Conservation (phyloP, 2,329 filamentous ascomycete genomes). For the Hypomyces perniciosus region DNA sequence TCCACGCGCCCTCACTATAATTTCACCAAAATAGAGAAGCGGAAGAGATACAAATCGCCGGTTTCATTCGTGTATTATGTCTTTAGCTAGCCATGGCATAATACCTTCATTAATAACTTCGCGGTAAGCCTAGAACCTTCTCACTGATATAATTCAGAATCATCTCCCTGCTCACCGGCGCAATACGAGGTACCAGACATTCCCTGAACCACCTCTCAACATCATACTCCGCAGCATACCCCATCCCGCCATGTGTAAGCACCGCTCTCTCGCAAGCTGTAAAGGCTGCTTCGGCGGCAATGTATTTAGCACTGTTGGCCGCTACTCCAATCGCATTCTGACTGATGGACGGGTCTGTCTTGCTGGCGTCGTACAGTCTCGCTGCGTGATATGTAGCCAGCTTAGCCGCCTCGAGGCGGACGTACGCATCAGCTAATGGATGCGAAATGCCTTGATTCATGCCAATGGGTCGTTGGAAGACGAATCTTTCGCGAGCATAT, state of each 20-base stretch:
- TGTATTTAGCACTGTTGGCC: slow-evolving; percentile 65
- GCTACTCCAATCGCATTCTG: slow-evolving; percentile 56
- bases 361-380: slow-evolving; percentile 52
- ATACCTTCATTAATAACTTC: slow-evolving; percentile 50
- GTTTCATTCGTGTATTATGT: too few species aligned
- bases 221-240: slow-evolving; percentile 59
- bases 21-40: too few species aligned
- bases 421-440: slow-evolving; percentile 59
- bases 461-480: slow-evolving; percentile 61
- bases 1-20: too few species aligned
- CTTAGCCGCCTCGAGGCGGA: slow-evolving; percentile 60
- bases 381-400: slow-evolving; percentile 61
- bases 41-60: too few species aligned
- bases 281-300: slow-evolving; percentile 61
- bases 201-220: slow-evolving; percentile 62
- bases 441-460: slow-evolving; percentile 62
- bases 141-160: slow-evolving; percentile 68
- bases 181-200: slow-evolving; percentile 57
- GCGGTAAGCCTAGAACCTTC: slow-evolving; percentile 59
- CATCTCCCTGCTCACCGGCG: slow-evolving; percentile 65
- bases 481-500: slow-evolving; percentile 61
- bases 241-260: slow-evolving; percentile 57
- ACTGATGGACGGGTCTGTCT: slow-evolving; percentile 43
- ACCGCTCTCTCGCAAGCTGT: slow-evolving; percentile 56
- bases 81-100: too few species aligned